Evolutionary conservation across 1,284 basidiomycete genomes (phyloP).

Genomic region (Vanrija sp.): DNA sequence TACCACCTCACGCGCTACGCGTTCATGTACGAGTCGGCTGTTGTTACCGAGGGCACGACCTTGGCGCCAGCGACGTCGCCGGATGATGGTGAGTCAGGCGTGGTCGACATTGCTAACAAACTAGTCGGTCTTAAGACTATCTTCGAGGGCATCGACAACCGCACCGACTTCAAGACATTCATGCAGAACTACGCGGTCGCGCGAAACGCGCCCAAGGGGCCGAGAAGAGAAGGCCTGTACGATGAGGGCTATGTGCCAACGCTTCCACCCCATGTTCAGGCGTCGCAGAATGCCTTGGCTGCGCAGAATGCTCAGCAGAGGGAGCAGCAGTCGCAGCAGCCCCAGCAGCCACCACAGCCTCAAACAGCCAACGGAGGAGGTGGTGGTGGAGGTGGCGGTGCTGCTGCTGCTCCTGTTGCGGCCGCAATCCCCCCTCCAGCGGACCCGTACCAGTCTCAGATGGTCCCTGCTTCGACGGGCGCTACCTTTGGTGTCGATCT

Average conservation of each 20-base stretch:
- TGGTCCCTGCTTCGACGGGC: constrained; percentile 31
- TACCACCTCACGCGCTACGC: constrained; percentile 94
- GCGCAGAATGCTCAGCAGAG: constrained; percentile 10
- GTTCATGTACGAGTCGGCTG: constrained; percentile 85
- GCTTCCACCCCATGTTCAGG: constrained; percentile 42
- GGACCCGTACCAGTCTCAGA: constrained; percentile 21
- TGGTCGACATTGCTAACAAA: not conserved
- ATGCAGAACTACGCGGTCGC: constrained; percentile 94
- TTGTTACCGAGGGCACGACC: constrained; percentile 83
- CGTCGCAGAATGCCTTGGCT: constrained; percentile 10
- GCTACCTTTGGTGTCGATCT: constrained; percentile 87
- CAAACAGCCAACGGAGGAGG: constrained; percentile 10
- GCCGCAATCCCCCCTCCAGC: constrained; percentile 1
- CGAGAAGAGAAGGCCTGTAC: constrained; percentile 72
- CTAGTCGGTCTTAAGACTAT: constrained; percentile 72
- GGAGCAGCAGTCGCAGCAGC: constrained; percentile 3
- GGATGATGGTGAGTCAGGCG: constrained; percentile 32
- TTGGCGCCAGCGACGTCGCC: constrained; percentile 40
- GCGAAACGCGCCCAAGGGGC: constrained; percentile 64
- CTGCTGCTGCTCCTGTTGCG: not conserved
- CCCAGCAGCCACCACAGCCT: not conserved
- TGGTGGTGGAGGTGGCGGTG: no score
- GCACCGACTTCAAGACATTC: constrained; percentile 88
- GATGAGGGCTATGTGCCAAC: constrained; percentile 75
- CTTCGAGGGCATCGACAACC: constrained; percentile 88